These are phyloP conservation scores for Debaryomyces sp. DNA, from an alignment of 1,139 yeast genomes.

Conservation along the genomic window DNA sequence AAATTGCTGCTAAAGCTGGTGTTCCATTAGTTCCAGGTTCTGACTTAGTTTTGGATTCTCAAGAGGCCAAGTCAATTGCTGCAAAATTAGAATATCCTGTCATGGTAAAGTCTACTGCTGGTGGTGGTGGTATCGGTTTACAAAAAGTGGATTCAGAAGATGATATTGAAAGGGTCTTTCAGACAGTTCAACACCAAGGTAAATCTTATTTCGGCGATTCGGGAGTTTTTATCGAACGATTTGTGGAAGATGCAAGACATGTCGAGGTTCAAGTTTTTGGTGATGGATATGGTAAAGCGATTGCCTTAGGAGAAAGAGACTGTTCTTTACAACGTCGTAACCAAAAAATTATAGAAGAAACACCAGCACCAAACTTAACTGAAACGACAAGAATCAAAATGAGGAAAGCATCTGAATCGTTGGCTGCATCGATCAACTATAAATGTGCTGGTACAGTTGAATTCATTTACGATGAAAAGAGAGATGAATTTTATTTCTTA, in stretches of 20 bases:
- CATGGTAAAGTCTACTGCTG: slow-evolving; percentile 97
- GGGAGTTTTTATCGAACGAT: slow-evolving; percentile 92
- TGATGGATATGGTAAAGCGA: slow-evolving; percentile 89
- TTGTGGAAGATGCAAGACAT: slow-evolving; percentile 92
- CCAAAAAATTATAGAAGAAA: slow-evolving; percentile 94
- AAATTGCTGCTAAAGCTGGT: slow-evolving; percentile 81
- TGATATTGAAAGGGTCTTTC: slow-evolving; percentile 82
- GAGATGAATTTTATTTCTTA: slow-evolving; percentile 89
- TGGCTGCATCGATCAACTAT: slow-evolving; percentile 80
- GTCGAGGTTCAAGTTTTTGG: slow-evolving; percentile 97
- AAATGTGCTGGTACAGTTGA: slow-evolving; percentile 98
- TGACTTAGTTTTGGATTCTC: slow-evolving; percentile 67
- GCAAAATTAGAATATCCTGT: slow-evolving; percentile 81
- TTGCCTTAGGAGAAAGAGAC: slow-evolving; percentile 95
- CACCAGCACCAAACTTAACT: slow-evolving; percentile 95
- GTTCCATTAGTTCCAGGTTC: slow-evolving; percentile 98
- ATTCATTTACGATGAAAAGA: slow-evolving; percentile 80
- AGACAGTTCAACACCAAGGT: slow-evolving; percentile 92
- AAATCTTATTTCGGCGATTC: slow-evolving; percentile 90
- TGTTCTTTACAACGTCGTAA: slow-evolving; percentile 97
- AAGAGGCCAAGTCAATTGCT: slow-evolving; percentile 80
- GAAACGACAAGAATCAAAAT: slow-evolving; percentile 71
- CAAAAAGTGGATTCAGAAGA: slow-evolving; percentile 84
- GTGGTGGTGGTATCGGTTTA: slow-evolving; percentile 98
- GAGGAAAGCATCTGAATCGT: slow-evolving; percentile 82